Evolutionary conservation across 345 rosid genomes (phyloP).

Genomic region (Boechera divaricarpa): DNA sequence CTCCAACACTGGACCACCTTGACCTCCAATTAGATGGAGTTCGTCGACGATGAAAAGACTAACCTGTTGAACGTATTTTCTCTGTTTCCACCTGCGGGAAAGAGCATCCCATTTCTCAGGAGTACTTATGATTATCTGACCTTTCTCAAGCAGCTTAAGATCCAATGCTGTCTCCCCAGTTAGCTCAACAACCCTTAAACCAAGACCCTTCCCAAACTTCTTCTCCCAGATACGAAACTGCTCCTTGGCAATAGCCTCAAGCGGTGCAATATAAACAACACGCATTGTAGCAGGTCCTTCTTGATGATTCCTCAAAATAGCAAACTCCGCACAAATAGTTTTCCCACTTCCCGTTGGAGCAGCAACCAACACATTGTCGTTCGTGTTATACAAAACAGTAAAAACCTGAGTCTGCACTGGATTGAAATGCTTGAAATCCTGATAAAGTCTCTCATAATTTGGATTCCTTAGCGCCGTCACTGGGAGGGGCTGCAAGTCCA

Average conservation of each 20-base stretch:
- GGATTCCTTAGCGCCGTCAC: constrained; percentile 95
- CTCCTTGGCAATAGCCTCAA: constrained; percentile 89
- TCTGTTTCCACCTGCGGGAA: constrained; percentile 93
- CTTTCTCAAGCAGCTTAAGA: constrained; percentile 83
- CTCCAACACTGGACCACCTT: constrained; percentile 91
- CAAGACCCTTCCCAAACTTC: constrained; percentile 87
- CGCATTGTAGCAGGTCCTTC: constrained; percentile 70
- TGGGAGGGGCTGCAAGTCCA: constrained; percentile 94
- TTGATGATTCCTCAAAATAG: constrained; percentile 85
- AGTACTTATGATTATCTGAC: constrained; percentile 84
- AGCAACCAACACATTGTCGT: constrained; percentile 92
- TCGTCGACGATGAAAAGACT: constrained; percentile 94
- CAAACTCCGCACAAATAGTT: constrained; percentile 96
- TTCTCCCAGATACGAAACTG: constrained; percentile 79
- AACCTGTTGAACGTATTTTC: constrained; percentile 86
- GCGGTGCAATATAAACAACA: constrained; percentile 88
- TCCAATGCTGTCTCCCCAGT: constrained; percentile 88
- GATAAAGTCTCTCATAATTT: constrained; percentile 80
- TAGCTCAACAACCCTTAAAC: constrained; percentile 80
- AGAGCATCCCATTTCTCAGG: constrained; percentile 99
- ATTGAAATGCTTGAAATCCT: constrained; percentile 88
- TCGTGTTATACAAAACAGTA: constrained; percentile 80
- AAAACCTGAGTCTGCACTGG: constrained; percentile 99
- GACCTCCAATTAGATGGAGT: constrained; percentile 95
- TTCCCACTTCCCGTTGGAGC: constrained; percentile 99